These are phyloP conservation scores for Coniferiporia weirii DNA, from an alignment of 1,284 basidiomycete genomes.

Conservation along the genomic window DNA sequence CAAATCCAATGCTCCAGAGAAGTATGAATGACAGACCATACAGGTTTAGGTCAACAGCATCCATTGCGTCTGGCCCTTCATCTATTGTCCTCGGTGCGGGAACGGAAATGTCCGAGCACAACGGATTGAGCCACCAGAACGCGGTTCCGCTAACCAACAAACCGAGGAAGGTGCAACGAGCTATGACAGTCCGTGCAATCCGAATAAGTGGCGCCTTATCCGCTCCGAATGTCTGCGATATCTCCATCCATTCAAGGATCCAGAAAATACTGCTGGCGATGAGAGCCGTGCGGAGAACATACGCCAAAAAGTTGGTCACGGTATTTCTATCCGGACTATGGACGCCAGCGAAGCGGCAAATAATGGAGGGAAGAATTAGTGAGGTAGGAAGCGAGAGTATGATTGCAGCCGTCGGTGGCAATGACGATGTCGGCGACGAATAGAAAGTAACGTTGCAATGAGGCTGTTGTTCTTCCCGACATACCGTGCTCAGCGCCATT, in stretches of 20 bases:
- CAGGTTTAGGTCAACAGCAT: constrained; percentile 87
- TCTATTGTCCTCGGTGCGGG: constrained; percentile 8
- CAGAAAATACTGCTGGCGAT: constrained; percentile 62
- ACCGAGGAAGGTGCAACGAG: constrained; percentile 50
- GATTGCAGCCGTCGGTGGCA: constrained; percentile 55
- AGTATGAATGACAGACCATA: constrained; percentile 85
- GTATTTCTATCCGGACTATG: constrained; percentile 74
- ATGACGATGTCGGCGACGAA: constrained; percentile 58
- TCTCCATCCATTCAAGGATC: constrained; percentile 77
- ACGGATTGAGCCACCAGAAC: constrained; percentile 66
- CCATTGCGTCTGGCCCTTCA: constrained; percentile 21
- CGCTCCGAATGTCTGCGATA: constrained; percentile 39
- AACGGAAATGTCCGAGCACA: constrained; percentile 59
- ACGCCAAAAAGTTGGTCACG: constrained; percentile 58
- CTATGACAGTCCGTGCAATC: constrained; percentile 53
- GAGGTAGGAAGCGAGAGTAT: constrained; percentile 52
- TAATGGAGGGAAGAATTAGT: constrained; percentile 50
- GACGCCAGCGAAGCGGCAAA: constrained; percentile 54
- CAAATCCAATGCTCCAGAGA: constrained; percentile 67
- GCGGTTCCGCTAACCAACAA: constrained; percentile 49
- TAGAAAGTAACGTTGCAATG: constrained; percentile 88
- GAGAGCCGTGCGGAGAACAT: constrained; percentile 53
- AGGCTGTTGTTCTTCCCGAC: constrained; percentile 92
- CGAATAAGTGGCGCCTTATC: constrained; percentile 42
- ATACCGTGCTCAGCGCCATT: constrained; percentile 76